A percentile compares a stretch with the other conserved stretches of the same genome.
Conservation (phyloP, 345 rosid genomes). For the Linum trigynum region DNA sequence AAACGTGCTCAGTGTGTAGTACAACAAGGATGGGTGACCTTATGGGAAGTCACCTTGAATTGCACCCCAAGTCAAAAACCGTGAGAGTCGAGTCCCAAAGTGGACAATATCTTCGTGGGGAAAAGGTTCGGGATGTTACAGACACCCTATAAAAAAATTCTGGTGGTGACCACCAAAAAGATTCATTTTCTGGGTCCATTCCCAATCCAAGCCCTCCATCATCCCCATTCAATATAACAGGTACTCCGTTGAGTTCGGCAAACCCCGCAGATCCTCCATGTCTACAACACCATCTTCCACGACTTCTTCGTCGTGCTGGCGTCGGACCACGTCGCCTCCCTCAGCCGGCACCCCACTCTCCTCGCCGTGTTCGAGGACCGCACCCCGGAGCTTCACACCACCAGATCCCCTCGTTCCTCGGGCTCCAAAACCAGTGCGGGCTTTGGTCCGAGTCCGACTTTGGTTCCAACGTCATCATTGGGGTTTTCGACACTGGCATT, state of each 20-base stretch:
- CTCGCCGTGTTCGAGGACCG: constrained; percentile 62
- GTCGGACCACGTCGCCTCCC: constrained; percentile 31
- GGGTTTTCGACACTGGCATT: constrained; percentile 73
- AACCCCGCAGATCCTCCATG: constrained; percentile 56
- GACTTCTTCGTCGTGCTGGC: constrained; percentile 71
- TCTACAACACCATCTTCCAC: constrained; percentile 83
- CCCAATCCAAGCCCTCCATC: constrained; percentile 58
- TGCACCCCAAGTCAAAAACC: no score
- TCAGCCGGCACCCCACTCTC: constrained; percentile 50
- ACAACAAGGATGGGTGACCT: no score
- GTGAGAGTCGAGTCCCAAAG: no score
- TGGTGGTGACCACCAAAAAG: constrained; percentile 24
- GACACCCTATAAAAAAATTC: no score
- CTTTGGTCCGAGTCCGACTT: constrained; percentile 83
- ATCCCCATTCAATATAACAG: constrained; percentile 79
- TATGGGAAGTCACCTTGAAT: no score
- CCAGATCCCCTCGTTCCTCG: constrained; percentile 82
- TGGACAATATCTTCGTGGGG: no score
- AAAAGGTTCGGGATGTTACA: no score
- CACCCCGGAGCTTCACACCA: constrained; percentile 69
- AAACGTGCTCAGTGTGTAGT: no score
- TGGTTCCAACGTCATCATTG: constrained; percentile 79
- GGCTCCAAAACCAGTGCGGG: constrained; percentile 60
- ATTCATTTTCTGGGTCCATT: constrained; percentile 67
- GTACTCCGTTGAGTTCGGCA: constrained; percentile 69